A percentile compares a stretch with the other conserved stretches of the same genome.
phyloP scores from a whole-genome alignment of 768 basidiomycete genomes.

The Roridomyces roridus region DNA sequence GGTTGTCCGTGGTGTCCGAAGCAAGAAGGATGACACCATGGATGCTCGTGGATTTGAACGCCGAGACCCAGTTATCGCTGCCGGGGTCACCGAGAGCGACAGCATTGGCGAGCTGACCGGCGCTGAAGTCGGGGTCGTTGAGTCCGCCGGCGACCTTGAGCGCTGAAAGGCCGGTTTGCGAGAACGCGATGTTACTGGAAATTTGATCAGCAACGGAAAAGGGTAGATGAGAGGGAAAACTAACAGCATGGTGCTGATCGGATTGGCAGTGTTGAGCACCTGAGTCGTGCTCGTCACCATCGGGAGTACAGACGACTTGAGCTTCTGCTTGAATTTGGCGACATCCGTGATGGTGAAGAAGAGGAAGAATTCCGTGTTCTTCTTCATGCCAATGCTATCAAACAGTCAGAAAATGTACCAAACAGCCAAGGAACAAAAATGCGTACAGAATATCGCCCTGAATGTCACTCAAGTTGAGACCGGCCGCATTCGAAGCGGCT shows the following conservation, averaged over 20 bases:
- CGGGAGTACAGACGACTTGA: constrained; percentile 10
- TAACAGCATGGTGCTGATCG: constrained; percentile 22
- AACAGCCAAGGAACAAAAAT: background rate
- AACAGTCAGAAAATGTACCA: background rate
- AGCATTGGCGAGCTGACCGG: constrained; percentile 16
- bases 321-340: constrained; percentile 23
- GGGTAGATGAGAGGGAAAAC: too few species aligned
- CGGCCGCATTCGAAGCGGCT: constrained; percentile 15
- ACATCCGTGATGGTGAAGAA: constrained; percentile 29
- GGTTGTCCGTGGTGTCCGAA: constrained; percentile 17
- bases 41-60: constrained; percentile 19
- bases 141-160: constrained; percentile 21
- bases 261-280: constrained; percentile 6
- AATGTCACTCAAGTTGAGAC: constrained; percentile 24
- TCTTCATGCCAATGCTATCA: constrained; percentile 29
- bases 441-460: constrained; percentile 30
- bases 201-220: too few species aligned
- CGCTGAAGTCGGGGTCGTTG: constrained; percentile 17
- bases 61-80: constrained; percentile 24
- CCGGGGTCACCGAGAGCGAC: constrained; percentile 19
- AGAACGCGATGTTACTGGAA: constrained; percentile 33
- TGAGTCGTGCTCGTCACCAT: constrained; percentile 25
- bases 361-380: constrained; percentile 29
- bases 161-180: constrained; percentile 19
- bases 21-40: constrained; percentile 29